A percentile compares a stretch with the other conserved stretches of the same genome.
These are phyloP conservation scores for Curvularia spicifera DNA, from an alignment of 2,329 filamentous ascomycete species.

Conservation along the genomic window DNA sequence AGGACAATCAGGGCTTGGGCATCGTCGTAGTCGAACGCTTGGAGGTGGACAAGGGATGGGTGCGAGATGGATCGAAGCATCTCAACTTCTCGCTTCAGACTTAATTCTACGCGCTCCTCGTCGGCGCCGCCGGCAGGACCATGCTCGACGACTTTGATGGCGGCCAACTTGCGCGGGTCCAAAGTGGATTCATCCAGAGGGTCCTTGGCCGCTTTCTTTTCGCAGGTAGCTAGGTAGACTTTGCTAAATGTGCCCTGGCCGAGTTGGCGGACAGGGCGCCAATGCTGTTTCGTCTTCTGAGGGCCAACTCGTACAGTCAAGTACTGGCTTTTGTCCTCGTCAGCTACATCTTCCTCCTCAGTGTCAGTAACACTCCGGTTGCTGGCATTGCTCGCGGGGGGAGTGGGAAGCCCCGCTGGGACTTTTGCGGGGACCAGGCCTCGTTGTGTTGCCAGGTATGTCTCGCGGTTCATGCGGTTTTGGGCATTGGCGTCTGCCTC, in stretches of 20 bases:
- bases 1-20: constrained; percentile 84
- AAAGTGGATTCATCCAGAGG: constrained; percentile 57
- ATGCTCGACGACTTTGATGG: constrained; percentile 94
- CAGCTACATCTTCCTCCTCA: constrained; percentile 57
- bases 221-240: constrained; percentile 87
- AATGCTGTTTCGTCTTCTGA: constrained; percentile 76
- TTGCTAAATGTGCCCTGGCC: constrained; percentile 96
- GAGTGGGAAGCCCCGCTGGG: constrained; percentile 65
- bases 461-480: constrained; percentile 72
- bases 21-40: constrained; percentile 87
- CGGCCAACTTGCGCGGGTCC: constrained; percentile 81
- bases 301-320: constrained; percentile 59
- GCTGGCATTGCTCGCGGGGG: constrained; percentile 73
- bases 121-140: constrained; percentile 92
- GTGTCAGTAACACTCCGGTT: constrained; percentile 63
- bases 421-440: constrained; percentile 70
- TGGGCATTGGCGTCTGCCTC: constrained; percentile 58
- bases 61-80: constrained; percentile 89
- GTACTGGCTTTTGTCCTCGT: constrained; percentile 53
- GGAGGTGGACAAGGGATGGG: constrained; percentile 87
- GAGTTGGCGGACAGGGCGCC: constrained; percentile 79
- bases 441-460: constrained; percentile 78
- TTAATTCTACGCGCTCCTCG: constrained; percentile 90
- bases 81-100: constrained; percentile 91
- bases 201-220: constrained; percentile 58